phyloP scores from a whole-genome alignment of 352 stramenopile genomes.

The Phytopythium oedochilum region DNA sequence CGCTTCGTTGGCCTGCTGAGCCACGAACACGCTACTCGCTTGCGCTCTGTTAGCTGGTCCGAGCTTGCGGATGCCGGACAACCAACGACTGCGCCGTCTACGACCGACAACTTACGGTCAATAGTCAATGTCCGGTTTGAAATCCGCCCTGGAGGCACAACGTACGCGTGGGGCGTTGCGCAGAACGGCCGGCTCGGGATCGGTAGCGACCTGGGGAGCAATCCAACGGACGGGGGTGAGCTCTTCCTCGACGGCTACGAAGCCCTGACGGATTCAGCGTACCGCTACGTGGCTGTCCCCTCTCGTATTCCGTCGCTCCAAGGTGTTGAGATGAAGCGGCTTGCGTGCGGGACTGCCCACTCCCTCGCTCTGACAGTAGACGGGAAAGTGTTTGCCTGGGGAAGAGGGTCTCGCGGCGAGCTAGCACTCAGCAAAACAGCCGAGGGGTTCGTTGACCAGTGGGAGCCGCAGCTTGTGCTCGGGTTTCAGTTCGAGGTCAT shows the following conservation, averaged over 20 bases:
- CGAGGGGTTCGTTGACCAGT: conserved; percentile 24
- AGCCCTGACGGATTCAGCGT: conserved; percentile 57
- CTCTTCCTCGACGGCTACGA: conserved; percentile 66
- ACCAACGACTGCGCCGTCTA: neutral
- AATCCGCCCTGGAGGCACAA: conserved; percentile 40
- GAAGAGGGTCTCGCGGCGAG: conserved; percentile 38
- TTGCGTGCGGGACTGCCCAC: conserved; percentile 47
- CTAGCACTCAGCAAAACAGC: conserved; percentile 7
- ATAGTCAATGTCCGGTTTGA: conserved; percentile 42
- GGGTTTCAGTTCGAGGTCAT: conserved; percentile 50
- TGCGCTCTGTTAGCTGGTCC: conserved; percentile 8
- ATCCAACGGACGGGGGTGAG: neutral
- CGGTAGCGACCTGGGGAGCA: conserved; percentile 16
- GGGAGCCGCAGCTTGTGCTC: conserved; percentile 32
- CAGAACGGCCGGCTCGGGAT: conserved; percentile 56
- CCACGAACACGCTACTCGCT: conserved; percentile 17
- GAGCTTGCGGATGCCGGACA: neutral
- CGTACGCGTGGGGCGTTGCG: conserved; percentile 61
- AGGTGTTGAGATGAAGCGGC: conserved; percentile 40
- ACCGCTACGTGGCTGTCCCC: conserved; percentile 43
- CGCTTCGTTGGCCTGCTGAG: conserved; percentile 20
- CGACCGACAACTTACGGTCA: conserved; percentile 12
- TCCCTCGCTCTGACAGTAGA: conserved; percentile 43
- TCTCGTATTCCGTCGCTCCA: conserved; percentile 36
- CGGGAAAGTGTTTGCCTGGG: conserved; percentile 60